Conservation (phyloP, 768 basidiomycete species). For the Psilocybe tampanensis region DNA sequence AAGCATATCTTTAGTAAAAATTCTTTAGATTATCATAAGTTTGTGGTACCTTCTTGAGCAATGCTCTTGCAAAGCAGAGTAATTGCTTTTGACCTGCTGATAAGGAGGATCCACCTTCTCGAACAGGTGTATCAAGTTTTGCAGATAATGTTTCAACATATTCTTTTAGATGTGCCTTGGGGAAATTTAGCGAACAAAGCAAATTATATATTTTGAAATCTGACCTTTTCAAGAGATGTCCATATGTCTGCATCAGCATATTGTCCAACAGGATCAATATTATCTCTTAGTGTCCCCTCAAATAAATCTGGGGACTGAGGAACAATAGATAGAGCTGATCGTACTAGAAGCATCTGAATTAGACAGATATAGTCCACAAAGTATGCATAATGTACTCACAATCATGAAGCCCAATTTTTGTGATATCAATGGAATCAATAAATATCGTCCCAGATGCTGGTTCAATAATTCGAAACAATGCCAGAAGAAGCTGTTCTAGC, state of each 20-base stretch:
- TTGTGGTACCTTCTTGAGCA: constrained; percentile 67
- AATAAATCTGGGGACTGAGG: constrained; percentile 78
- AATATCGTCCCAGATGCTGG: constrained; percentile 64
- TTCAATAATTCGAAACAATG: constrained; percentile 80
- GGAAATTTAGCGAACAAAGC: background rate
- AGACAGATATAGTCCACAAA: background rate
- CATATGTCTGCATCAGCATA: constrained; percentile 84
- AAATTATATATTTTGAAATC: background rate
- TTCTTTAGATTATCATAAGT: background rate
- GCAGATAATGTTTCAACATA: constrained; percentile 68
- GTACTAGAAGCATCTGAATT: constrained; percentile 44
- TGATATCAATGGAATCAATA: constrained; percentile 79
- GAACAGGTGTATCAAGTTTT: constrained; percentile 70
- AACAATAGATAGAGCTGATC: constrained; percentile 82
- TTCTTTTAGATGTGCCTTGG: constrained; percentile 64
- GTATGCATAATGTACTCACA: constrained; percentile 36
- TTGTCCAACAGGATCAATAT: constrained; percentile 84
- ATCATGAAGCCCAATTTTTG: constrained; percentile 74
- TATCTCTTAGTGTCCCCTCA: constrained; percentile 78
- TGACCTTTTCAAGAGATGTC: constrained; percentile 75
- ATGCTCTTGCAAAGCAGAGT: constrained; percentile 85
- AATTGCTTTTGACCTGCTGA: constrained; percentile 87
- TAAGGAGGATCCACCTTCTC: constrained; percentile 81
- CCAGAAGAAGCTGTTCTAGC: constrained; percentile 47
- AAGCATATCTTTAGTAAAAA: background rate